Evolutionary conservation across 441 rosid species (phyloP), one percentile per base, ranked within the genome.

Genomic region (Eruca vesicaria): DNA sequence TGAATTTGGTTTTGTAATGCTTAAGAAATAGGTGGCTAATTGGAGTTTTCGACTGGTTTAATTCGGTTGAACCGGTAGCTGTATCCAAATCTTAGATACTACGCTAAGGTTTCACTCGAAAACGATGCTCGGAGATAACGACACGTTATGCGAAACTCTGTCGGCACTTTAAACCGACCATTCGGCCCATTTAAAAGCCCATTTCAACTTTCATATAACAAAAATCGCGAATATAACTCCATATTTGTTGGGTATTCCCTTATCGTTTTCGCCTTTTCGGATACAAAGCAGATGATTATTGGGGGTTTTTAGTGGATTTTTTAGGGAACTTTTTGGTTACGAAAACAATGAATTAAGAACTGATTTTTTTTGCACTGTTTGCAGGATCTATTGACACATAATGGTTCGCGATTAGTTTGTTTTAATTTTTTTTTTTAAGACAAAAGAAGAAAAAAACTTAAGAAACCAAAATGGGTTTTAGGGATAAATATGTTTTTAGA

Each of bases 61-160:
- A 19, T 19, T 28, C 7, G 45, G 10, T 16, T 28, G 8, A 4
- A 38, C 61, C 56, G 45, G 33, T 68, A 23, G 0, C 1, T 26
- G 8, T 23, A 58, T 33, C 31, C 9, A 41, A 57, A n/a, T 3
- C 32, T 21, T 56, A 11, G 6, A 18, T 7, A 9, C 7, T 16
- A 18, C 7, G 55, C 18, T 0, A 63, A 12, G 29, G 1, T 50
- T 45, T n/a, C 36, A 59, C 23, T 59, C 63, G 56, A 72, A 36
- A 63, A 8, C n/a, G 56, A 63, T 8, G 57, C 12, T 63, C 7
- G 21, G 45, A 72, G 57, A 55, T 0, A 35, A 16, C 19, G 68
- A 31, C 78, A 68, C 79, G 74, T 75, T 52, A 55, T 19, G 29
- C 63, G 69, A 52, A 60, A 68, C 63, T n/a, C 2, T 75, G 73